Evolutionary conservation across 768 basidiomycete genomes (phyloP).

Genomic region (Cystobasidium ongulense): DNA sequence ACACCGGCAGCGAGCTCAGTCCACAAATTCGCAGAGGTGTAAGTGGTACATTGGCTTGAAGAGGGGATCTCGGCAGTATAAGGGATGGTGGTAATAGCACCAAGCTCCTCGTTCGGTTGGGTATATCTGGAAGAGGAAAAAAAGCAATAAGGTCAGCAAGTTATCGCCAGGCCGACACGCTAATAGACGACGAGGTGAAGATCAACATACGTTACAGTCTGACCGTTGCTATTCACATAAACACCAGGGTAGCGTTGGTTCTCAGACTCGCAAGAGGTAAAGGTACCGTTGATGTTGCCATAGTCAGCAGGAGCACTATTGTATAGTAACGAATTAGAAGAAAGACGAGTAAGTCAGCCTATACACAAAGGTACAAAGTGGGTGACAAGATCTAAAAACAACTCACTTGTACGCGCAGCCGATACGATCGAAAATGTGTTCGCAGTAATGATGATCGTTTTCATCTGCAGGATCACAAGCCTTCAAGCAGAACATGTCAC

Average conservation of each 20-base stretch:
- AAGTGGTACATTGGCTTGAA: slow-evolving; percentile 42
- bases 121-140: slow-evolving; percentile 25
- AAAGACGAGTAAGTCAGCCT: background rate
- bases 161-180: background rate
- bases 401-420: slow-evolving; percentile 59
- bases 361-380: too few species aligned
- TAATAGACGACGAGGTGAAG: background rate
- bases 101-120: slow-evolving; percentile 39
- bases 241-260: slow-evolving; percentile 53
- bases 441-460: slow-evolving; percentile 52
- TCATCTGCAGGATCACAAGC: slow-evolving; percentile 51
- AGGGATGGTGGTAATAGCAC: slow-evolving; percentile 39
- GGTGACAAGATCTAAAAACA: too few species aligned
- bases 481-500: slow-evolving; percentile 59
- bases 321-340: background rate
- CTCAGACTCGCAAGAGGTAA: slow-evolving; percentile 62
- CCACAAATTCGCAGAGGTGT: slow-evolving; percentile 35
- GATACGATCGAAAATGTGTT: slow-evolving; percentile 63
- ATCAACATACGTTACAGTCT: slow-evolving; percentile 11
- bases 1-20: slow-evolving; percentile 12
- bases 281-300: slow-evolving; percentile 51
- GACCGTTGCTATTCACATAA: slow-evolving; percentile 48
- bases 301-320: slow-evolving; percentile 57
- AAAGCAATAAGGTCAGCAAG: background rate
- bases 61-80: slow-evolving; percentile 41